Conservation (phyloP, 2,329 filamentous ascomycete species). For the Leptographium lundbergii region DNA sequence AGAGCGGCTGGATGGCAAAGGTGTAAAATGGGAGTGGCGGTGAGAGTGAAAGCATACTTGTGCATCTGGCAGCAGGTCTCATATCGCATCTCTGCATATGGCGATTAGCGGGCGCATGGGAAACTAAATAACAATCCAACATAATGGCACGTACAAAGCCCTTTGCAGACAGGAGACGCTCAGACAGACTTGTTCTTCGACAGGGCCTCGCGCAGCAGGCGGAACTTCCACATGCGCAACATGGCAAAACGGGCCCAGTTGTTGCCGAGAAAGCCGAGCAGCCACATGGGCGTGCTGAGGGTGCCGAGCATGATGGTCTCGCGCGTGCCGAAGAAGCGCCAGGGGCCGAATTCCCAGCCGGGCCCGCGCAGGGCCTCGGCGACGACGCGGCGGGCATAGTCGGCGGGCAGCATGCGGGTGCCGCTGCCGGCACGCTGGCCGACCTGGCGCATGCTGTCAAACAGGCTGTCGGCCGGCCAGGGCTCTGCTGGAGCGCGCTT, state of each 20-base stretch:
- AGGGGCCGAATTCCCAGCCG: slow-evolving; percentile 9
- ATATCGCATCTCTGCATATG: neutral
- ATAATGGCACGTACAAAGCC: too few species aligned
- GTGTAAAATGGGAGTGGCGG: neutral
- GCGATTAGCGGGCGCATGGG: too few species aligned
- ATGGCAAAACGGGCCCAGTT: slow-evolving; percentile 10
- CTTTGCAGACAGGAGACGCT: too few species aligned
- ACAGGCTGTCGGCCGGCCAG: slow-evolving; percentile 33
- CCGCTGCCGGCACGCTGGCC: slow-evolving; percentile 14
- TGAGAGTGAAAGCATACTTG: too few species aligned
- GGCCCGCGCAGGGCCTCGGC: slow-evolving; percentile 6
- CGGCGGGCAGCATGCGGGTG: slow-evolving; percentile 14
- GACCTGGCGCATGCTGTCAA: slow-evolving; percentile 24
- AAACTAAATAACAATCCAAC: too few species aligned
- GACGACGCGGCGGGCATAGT: slow-evolving; percentile 13
- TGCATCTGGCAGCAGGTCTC: neutral
- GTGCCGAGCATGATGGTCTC: slow-evolving; percentile 11
- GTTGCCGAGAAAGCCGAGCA: slow-evolving; percentile 10
- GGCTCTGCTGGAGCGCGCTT: slow-evolving; percentile 29
- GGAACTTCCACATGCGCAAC: slow-evolving; percentile 9
- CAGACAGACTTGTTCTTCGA: slow-evolving; percentile 11
- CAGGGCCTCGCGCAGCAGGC: neutral
- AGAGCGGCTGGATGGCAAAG: slow-evolving; percentile 20
- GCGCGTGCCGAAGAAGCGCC: slow-evolving; percentile 9
- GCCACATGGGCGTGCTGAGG: slow-evolving; percentile 8